A percentile compares a stretch with the other conserved stretches of the same genome.
phyloP scores from a whole-genome alignment of 176 grass and related monocot species.

The Cymbopogon citratus region DNA sequence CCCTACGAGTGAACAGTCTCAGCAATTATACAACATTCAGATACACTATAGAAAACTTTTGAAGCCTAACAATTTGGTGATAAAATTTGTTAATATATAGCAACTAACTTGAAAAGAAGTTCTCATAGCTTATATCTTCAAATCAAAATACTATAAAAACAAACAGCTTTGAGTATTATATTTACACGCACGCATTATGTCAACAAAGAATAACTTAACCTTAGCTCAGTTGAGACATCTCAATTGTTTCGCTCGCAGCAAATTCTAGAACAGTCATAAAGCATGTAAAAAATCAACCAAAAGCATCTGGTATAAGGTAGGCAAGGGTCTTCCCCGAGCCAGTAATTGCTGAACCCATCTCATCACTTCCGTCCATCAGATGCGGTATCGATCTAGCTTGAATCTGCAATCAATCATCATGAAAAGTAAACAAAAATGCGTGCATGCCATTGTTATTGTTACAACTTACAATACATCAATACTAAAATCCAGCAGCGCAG shows the following conservation, averaged over 20 bases:
- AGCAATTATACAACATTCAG: not conserved
- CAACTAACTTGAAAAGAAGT: not conserved
- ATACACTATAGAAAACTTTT: not conserved
- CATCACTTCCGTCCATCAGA: conserved; percentile 44
- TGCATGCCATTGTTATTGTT: not conserved
- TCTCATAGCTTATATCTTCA: not conserved
- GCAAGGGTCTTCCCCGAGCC: conserved; percentile 73
- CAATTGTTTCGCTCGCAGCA: not conserved
- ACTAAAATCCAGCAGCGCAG: not conserved
- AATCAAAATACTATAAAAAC: not conserved
- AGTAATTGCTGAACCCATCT: conserved; percentile 61
- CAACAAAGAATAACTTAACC: not conserved
- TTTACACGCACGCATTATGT: not conserved
- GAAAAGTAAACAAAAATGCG: not conserved
- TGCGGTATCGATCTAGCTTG: conserved; percentile 66
- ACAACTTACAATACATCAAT: not conserved
- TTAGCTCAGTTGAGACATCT: not conserved
- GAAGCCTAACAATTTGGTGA: not conserved
- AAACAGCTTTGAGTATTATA: not conserved
- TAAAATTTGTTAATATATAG: not conserved
- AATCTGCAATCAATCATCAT: conserved; percentile 50
- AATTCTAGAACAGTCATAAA: not conserved
- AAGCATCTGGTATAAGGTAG: conserved; percentile 48
- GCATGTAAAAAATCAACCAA: not conserved
- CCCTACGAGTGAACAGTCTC: not conserved